Evolutionary conservation across 179 eudicot species (phyloP).

Genomic region (Sideroxylon spinosum): DNA sequence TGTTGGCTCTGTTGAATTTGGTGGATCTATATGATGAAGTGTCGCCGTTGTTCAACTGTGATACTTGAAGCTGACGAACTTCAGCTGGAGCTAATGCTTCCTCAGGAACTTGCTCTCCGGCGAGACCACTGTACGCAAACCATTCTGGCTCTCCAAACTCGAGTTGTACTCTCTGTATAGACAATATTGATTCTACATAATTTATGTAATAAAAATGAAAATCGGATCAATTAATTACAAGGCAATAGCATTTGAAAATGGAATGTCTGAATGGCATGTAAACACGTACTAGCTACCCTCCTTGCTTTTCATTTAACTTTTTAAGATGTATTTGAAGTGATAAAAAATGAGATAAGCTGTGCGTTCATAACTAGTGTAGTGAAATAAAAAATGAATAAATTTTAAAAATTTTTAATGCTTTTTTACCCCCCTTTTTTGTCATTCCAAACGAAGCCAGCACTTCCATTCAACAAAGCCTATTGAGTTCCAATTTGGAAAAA

Average conservation of each 20-base stretch:
- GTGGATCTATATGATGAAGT: not conserved
- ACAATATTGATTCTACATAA: too few relatives aligned
- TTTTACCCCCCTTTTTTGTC: too few relatives aligned
- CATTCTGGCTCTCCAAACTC: slow-evolving; percentile 75
- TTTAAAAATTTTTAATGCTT: too few relatives aligned
- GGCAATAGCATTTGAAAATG: not conserved
- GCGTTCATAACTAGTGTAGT: too few relatives aligned
- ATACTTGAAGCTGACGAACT: slow-evolving; percentile 73
- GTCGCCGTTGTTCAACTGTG: slow-evolving; percentile 33
- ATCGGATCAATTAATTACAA: not conserved
- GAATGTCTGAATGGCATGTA: not conserved
- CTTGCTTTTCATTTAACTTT: too few relatives aligned
- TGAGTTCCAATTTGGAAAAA: too few relatives aligned
- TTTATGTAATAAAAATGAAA: too few relatives aligned
- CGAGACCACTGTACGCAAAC: slow-evolving; percentile 58
- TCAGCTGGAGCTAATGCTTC: slow-evolving; percentile 74
- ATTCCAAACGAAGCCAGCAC: too few relatives aligned
- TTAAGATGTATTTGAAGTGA: too few relatives aligned
- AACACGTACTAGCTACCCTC: not conserved
- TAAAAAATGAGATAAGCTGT: too few relatives aligned
- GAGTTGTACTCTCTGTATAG: slow-evolving; percentile 47
- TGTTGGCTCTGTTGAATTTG: slow-evolving; percentile 46
- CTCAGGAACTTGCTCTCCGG: slow-evolving; percentile 50
- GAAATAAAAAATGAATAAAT: too few relatives aligned
- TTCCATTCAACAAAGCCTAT: too few relatives aligned